Base-by-base conservation (phyloP, 768 basidiomycete species). In the Paxillus rubicundulus region DNA sequence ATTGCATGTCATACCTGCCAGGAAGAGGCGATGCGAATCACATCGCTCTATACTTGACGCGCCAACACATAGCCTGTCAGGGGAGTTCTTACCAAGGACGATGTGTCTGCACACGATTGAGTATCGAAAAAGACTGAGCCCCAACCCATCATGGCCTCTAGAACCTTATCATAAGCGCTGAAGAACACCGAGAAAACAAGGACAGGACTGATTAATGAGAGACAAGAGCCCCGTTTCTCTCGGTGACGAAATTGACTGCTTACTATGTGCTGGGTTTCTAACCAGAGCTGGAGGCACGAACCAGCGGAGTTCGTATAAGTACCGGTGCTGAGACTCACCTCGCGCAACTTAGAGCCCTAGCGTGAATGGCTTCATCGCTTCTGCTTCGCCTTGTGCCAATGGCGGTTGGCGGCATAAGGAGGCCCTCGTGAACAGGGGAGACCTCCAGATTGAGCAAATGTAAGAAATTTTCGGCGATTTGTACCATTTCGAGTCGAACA, bases 121-220 rank as follows among this genome's bases (percentile, higher is more conserved):
- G 46, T 30, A 24, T 27, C 21, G 12, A 47, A 17, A 48, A 30
- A 37, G 37, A 16, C 8, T 18, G 27, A 44, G 12, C 42, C 21
- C 20, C 9, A 14, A 2, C 13, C 27, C 21, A 27, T 27, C 27
- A 24, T 44, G 5, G 24, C 42, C 13, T 44, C 46, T 27, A 36
- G 21, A 47, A 38, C 46, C 36, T 47, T 47, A 47, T 48, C 20
- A 47, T 9, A 47, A 47, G 36, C 47, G n/a, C 47, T 28, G 47
- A 27, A 16, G 42, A 30, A 16, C 21, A 28, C 9, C 5, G 16
- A 44, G 13, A 5, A 13, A 28, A 28, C 37, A 14, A 24, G 9
- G 9, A n/a, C 17, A 9, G 18, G 16, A 16, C 37, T 40, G 37
- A 40, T 27, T 20, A 48, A 40, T 18, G 38, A 38, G 21, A 16